A percentile compares a stretch with the other conserved stretches of the same genome.
Evolutionary conservation across 1,284 basidiomycete genomes (phyloP).

Genomic region (Naganishia liquefaciens): DNA sequence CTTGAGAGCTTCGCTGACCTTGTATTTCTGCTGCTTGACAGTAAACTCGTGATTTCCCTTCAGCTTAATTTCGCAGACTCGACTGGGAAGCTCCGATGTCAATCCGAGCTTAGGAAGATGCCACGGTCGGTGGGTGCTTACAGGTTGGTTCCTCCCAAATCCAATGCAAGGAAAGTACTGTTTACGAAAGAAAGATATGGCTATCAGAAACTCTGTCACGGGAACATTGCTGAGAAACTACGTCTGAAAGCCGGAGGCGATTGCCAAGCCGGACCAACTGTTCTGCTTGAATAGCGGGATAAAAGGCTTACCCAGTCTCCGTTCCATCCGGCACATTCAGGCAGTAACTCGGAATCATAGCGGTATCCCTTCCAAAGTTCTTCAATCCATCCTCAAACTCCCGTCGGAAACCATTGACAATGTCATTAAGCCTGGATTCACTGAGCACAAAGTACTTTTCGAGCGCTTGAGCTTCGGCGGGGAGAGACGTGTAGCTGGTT

Average conservation of each 20-base stretch:
- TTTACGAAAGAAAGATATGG: not conserved
- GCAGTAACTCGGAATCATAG: conserved; percentile 91
- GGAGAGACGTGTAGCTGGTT: conserved; percentile 18
- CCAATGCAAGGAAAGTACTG: conserved; percentile 89
- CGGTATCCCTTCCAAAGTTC: conserved; percentile 74
- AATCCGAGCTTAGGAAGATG: not conserved
- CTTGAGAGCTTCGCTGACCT: conserved; percentile 84
- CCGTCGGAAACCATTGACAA: conserved; percentile 74
- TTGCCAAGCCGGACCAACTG: not conserved
- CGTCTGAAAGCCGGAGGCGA: too few species aligned
- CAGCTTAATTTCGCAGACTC: conserved; percentile 90
- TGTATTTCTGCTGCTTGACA: conserved; percentile 90
- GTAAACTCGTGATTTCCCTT: conserved; percentile 83
- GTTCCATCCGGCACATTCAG: conserved; percentile 85
- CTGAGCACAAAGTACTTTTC: conserved; percentile 65
- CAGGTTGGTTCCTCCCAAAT: conserved; percentile 94
- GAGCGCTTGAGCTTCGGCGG: conserved; percentile 53
- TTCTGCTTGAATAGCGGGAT: conserved; percentile 18
- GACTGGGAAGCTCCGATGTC: conserved; percentile 58
- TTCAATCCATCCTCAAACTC: conserved; percentile 73
- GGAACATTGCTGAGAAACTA: too few species aligned
- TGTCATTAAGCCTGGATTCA: conserved; percentile 63
- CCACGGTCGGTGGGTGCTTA: conserved; percentile 54
- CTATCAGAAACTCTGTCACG: not conserved
- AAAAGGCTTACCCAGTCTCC: conserved; percentile 74